Evolutionary conservation across 2,329 filamentous ascomycete genomes (phyloP), one percentile per base, ranked within the genome.

Genomic region (Xylariaceae sp.): DNA sequence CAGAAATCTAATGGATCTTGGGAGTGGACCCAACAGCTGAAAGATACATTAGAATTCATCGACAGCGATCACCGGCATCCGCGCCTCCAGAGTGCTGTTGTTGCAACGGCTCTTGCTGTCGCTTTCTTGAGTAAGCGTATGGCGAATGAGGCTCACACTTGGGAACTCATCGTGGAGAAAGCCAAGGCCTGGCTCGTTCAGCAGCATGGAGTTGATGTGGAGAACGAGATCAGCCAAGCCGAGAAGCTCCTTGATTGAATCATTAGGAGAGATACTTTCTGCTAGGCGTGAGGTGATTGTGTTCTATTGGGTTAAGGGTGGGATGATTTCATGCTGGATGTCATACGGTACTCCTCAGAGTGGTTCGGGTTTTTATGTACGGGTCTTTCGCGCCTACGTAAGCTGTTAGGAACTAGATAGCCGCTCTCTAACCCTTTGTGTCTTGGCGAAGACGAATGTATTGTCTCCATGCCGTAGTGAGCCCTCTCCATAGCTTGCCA

Each of bases 1-100:
- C 57, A 57, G 21, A 59, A 50, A 9, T 57, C 35, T 11, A 41
- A 59, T n/a, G 53, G 50, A 11, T 57, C 42, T 21, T 59, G 57
- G 54, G 39, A 51, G n/a, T 57, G 53, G 33, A 16, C 29, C 16
- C 23, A 35, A 13, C 16, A 7, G 2, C 30, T 59, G 1, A 10
- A 18, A 6, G 18, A 27, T 9, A 26, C 40, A 4, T 5, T 55
- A 11, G 51, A 29, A 1, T 26, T 44, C n/a, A n/a, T n/a, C n/a
- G n/a, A n/a, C n/a, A n/a, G n/a, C n/a, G n/a, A n/a, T n/a, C n/a
- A n/a, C n/a, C n/a, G n/a, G n/a, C n/a, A n/a, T n/a, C n/a, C n/a
- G n/a, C n/a, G n/a, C n/a, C n/a, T n/a, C n/a, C 32, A 21, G 20
- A 30, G 32, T 9, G 18, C 30, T 7, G 18, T 49, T 15, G 29